Conservation (phyloP, 352 stramenopile species). For the Phytopythium helicoides region DNA sequence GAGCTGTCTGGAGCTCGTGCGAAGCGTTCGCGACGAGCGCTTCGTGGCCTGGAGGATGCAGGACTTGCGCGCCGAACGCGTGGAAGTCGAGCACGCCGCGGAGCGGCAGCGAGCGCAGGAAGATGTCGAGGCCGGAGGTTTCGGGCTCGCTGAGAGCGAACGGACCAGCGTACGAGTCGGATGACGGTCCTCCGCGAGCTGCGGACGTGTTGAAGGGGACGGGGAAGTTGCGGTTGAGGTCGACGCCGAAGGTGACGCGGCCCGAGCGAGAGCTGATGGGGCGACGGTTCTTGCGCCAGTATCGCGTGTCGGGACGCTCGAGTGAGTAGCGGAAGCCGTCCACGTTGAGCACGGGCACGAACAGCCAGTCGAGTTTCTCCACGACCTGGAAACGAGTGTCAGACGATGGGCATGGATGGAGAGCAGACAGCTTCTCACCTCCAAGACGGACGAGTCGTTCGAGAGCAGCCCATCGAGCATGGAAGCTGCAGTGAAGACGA, state of each 20-base stretch:
- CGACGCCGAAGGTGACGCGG: slow-evolving; percentile 14
- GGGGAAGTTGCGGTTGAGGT: slow-evolving; percentile 36
- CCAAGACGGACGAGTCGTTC: slow-evolving; percentile 8
- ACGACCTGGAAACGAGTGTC: slow-evolving; percentile 5
- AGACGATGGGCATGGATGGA: background rate
- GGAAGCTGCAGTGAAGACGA: slow-evolving; percentile 41
- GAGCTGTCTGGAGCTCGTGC: background rate
- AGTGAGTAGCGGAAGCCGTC: slow-evolving; percentile 30
- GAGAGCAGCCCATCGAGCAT: slow-evolving; percentile 18
- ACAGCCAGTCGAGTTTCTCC: slow-evolving; percentile 20
- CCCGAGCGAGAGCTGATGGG: background rate
- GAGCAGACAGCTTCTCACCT: slow-evolving; percentile 2
- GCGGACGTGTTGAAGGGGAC: slow-evolving; percentile 7
- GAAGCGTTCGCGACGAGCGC: background rate
- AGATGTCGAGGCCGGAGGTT: slow-evolving; percentile 17
- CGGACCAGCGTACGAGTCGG: slow-evolving; percentile 21
- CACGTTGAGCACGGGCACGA: slow-evolving; percentile 34
- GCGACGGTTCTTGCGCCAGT: slow-evolving; percentile 33
- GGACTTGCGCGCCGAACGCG: slow-evolving; percentile 17
- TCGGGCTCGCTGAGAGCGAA: slow-evolving; percentile 20
- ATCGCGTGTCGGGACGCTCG: slow-evolving; percentile 11
- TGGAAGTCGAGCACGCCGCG: slow-evolving; percentile 23
- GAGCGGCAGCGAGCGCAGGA: slow-evolving; percentile 14
- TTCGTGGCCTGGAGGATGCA: slow-evolving; percentile 18
- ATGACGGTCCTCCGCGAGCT: slow-evolving; percentile 5